Base-by-base conservation (phyloP, 495 filamentous ascomycete species). In the Penicilliopsis zonata region DNA sequence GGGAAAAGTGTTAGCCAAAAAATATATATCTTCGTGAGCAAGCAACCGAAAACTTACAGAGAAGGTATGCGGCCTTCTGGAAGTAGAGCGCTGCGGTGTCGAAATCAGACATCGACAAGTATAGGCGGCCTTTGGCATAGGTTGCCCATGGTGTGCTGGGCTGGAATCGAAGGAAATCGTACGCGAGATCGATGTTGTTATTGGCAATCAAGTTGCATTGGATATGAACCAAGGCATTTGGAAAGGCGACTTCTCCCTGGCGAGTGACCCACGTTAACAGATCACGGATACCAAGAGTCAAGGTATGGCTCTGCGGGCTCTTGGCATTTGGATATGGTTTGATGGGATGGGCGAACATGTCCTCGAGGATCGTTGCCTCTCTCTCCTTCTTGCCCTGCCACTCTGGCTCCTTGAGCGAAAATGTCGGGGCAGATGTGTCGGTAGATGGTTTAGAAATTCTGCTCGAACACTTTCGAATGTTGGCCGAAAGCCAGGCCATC, bases 41-140 rank as follows among this genome's bases (percentile, higher is more conserved):
- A 3, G n/a, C 2, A 33, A 17, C 12, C 13, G 28, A 33, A n/a
- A 31, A 72, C 76, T 57, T 72, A 85, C 86, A 75, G 39, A 96
- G 70, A 23, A 78, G 78, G 47, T 80, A 81, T 3, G 85, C 80
- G 35, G 85, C 82, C 42, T 80, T 86, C 32, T 74, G 75, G 56
- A 99, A 95, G 41, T 77, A 74, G 13, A 71, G 57, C 12, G 83
- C 69, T 28, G 92, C 90, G 34, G 70, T 68, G 22, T 72, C 69
- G 44, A 71, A 72, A 43, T 90, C 80, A 13, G 74, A 74, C 45
- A 74, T 73, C 9, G 76, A 71, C 12, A 95, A 65, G 47, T 77
- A 70, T 27, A 90, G 65, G 20, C 92, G 80, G 9, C 82, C 88
- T 51, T 84, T 83, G 9, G 94, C 64, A 52, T 99, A 99, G 1